Base-by-base conservation (phyloP, 441 rosid species). In the Raphanus hybrid region DNA sequence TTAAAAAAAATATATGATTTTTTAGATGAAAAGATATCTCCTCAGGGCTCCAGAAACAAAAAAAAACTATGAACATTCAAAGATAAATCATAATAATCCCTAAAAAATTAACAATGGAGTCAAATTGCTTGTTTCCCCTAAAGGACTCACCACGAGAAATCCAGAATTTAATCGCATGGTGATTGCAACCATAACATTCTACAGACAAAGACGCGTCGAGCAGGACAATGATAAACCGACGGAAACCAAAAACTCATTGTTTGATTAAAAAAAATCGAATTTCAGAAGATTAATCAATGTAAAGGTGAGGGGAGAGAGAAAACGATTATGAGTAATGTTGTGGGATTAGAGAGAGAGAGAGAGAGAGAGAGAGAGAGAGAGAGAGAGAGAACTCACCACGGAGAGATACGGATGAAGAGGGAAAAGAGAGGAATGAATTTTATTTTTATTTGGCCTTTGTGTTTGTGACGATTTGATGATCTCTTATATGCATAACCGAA, bases 71-170 rank as follows among this genome's bases (percentile, higher is more conserved):
- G 50, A 77, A 64, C 35, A 63, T 8, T 41, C 4, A 6, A 1
- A 65, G 29, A 15, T 14, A 14, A 23, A 15, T 9, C 0, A 59
- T 26, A 23, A 58, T 20, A 4, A 58, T 20, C 6, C 8, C 69
- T 32, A 5, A 6, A 45, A 43, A 65, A 20, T 41, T 18, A 41
- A 41, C 4, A 64, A 64, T 0, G 29, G 69, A 15, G 48, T 20
- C 45, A 63, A 15, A 34, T 34, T 34, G 67, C 26, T 64, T 2
- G 10, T 39, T 37, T 37, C 29, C 6, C 66, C 9, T 1, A 37
- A 20, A 41, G 69, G 55, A 77, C 67, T 52, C 57, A 77, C 67
- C 62, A 65, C 67, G 52, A 77, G 71, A 26, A 41, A 39, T 8
- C 23, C 18, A 32, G 10, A 39, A 45, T 32, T 23, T 6, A 71